A percentile compares a stretch with the other conserved stretches of the same genome.
Conservation (phyloP, 257 asterid species). For the Ocimum tenuiflorum region DNA sequence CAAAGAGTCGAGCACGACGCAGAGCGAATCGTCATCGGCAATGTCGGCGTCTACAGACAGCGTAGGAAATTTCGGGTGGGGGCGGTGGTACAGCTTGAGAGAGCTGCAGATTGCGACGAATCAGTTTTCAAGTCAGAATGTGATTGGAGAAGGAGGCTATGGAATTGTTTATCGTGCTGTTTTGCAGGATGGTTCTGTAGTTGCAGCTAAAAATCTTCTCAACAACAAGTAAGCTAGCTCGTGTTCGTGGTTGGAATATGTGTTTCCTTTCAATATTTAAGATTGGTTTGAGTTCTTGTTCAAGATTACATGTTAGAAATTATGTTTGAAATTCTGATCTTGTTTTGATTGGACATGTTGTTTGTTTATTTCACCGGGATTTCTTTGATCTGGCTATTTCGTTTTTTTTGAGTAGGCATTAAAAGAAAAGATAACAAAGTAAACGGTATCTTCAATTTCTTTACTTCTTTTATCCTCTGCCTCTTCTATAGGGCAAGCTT, state of each 20-base stretch:
- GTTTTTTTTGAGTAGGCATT: slow-evolving; percentile 36
- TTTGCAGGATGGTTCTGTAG: slow-evolving; percentile 51
- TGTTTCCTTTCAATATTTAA: background rate
- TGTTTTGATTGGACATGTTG: too few species aligned
- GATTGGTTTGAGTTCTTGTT: background rate
- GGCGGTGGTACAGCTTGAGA: slow-evolving; percentile 50
- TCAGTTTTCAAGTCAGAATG: slow-evolving; percentile 46
- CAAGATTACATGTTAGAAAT: slow-evolving; percentile 12
- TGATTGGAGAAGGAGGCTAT: slow-evolving; percentile 83
- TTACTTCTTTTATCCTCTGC: slow-evolving; percentile 15
- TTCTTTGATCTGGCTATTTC: slow-evolving; percentile 24
- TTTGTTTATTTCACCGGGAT: slow-evolving; percentile 14
- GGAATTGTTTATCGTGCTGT: slow-evolving; percentile 74
- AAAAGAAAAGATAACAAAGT: slow-evolving; percentile 26
- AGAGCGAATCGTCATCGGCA: slow-evolving; percentile 68
- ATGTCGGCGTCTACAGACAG: slow-evolving; percentile 58
- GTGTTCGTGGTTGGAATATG: slow-evolving; percentile 15
- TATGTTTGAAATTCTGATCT: slow-evolving; percentile 15
- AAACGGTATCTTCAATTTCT: slow-evolving; percentile 15
- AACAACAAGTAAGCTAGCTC: slow-evolving; percentile 68
- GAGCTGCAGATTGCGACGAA: slow-evolving; percentile 66
- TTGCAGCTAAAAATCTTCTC: slow-evolving; percentile 68
- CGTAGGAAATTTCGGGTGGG: slow-evolving; percentile 61
- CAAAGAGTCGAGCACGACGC: slow-evolving; percentile 59
- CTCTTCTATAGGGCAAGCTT: slow-evolving; percentile 13